phyloP scores from a whole-genome alignment of 176 grass and related monocot species.

The Puya raimondii region DNA sequence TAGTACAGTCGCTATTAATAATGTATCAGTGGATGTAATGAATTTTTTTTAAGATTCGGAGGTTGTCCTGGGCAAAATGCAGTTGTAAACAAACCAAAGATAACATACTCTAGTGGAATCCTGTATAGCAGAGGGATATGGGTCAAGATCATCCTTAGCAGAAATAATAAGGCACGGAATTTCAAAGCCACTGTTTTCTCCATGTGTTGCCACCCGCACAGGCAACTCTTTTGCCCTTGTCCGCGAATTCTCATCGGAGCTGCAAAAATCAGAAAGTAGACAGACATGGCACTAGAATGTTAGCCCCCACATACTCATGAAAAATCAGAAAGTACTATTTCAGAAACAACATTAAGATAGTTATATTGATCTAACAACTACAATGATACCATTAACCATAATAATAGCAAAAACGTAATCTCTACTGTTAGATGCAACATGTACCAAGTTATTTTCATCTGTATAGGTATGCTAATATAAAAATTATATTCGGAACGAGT shows the following conservation, averaged over 20 bases:
- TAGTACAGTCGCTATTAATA: not conserved
- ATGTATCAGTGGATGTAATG: not conserved
- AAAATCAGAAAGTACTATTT: too few species aligned
- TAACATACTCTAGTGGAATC: slow-evolving; percentile 87
- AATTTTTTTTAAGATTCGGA: not conserved
- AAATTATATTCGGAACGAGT: too few species aligned
- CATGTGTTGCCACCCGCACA: slow-evolving; percentile 86
- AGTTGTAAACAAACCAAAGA: not conserved
- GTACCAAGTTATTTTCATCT: too few species aligned
- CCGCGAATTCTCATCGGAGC: slow-evolving; percentile 87
- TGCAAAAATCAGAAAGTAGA: slow-evolving; percentile 17
- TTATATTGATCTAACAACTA: too few species aligned
- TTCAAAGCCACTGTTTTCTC: slow-evolving; percentile 87
- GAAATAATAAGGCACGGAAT: slow-evolving; percentile 90
- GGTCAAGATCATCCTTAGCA: slow-evolving; percentile 96
- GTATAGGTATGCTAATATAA: too few species aligned
- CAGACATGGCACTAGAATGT: not conserved
- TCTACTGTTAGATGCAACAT: too few species aligned
- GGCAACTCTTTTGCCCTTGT: slow-evolving; percentile 77
- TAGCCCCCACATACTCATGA: too few species aligned
- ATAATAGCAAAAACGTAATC: too few species aligned
- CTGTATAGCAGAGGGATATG: slow-evolving; percentile 70
- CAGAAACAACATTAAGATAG: too few species aligned
- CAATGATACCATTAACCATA: too few species aligned
- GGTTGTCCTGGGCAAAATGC: not conserved